Evolutionary conservation across 352 stramenopile genomes (phyloP).

Genomic region (Saprolegnia diclina): DNA sequence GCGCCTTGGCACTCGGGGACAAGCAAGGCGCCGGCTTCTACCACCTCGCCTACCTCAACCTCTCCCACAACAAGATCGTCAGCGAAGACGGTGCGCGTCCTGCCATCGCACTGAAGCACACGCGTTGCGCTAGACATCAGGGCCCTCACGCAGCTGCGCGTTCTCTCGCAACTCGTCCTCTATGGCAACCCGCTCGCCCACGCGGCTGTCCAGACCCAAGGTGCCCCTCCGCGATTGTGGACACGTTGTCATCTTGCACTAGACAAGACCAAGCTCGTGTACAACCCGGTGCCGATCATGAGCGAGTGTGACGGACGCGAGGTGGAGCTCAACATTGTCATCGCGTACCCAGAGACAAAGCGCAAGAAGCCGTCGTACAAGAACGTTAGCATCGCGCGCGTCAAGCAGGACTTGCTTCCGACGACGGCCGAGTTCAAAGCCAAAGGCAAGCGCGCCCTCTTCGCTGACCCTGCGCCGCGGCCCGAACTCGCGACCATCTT

Average conservation of each 20-base stretch:
- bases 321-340: conserved; percentile 36
- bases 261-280: conserved; percentile 57
- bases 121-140: conserved; percentile 31
- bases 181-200: conserved; percentile 69
- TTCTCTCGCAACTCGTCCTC: conserved; percentile 60
- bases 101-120: not conserved
- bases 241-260: not conserved
- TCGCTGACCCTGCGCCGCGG: not conserved
- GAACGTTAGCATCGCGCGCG: conserved; percentile 53
- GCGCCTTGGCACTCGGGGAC: conserved; percentile 32
- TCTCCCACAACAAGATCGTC: conserved; percentile 60
- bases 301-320: conserved; percentile 30
- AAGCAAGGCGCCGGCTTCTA: conserved; percentile 61
- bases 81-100: conserved; percentile 34
- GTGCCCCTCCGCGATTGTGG: not conserved
- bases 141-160: conserved; percentile 42
- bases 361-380: conserved; percentile 63
- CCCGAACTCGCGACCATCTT: conserved; percentile 14
- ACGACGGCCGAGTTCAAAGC: conserved; percentile 22
- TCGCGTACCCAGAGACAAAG: conserved; percentile 63
- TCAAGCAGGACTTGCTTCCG: conserved; percentile 15
- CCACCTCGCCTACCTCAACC: conserved; percentile 63
- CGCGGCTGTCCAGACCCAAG: conserved; percentile 48
- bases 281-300: conserved; percentile 61
- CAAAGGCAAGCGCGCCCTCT: conserved; percentile 22